A percentile compares a stretch with the other conserved stretches of the same genome.
Evolutionary conservation across 495 filamentous ascomycete genomes (phyloP).

Genomic region (Friedmanniomyces endolithicus): DNA sequence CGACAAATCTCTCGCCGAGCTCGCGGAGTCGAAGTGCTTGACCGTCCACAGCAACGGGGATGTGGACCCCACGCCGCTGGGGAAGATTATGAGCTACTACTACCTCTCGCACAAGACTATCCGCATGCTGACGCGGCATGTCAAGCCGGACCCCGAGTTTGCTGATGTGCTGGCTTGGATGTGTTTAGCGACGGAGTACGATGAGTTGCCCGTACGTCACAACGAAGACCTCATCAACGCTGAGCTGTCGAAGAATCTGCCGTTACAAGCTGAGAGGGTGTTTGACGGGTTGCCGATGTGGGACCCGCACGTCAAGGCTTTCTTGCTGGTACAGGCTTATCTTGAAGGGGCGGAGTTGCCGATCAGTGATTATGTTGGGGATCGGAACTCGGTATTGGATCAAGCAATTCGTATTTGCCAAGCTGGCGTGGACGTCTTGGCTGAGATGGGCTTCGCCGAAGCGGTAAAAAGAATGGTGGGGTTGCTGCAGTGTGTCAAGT

Average conservation of each 20-base stretch:
- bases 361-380: slow-evolving; percentile 93
- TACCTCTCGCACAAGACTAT: slow-evolving; percentile 96
- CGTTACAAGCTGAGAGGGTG: slow-evolving; percentile 53
- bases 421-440: slow-evolving; percentile 82
- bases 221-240: slow-evolving; percentile 98
- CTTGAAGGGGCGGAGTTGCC: slow-evolving; percentile 86
- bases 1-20: slow-evolving; percentile 65
- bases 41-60: slow-evolving; percentile 73
- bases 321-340: slow-evolving; percentile 84
- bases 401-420: slow-evolving; percentile 92
- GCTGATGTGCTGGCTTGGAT: slow-evolving; percentile 86
- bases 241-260: slow-evolving; percentile 71
- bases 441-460: slow-evolving; percentile 72
- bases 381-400: slow-evolving; percentile 71
- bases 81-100: slow-evolving; percentile 99
- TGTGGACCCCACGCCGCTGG: slow-evolving; percentile 74
- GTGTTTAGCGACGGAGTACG: slow-evolving; percentile 86
- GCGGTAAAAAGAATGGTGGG: slow-evolving; percentile 67
- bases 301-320: slow-evolving; percentile 97
- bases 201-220: slow-evolving; percentile 95
- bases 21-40: slow-evolving; percentile 74
- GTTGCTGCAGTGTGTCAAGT: slow-evolving; percentile 83
- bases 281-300: slow-evolving; percentile 65
- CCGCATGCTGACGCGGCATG: slow-evolving; percentile 61
- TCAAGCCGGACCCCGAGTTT: slow-evolving; percentile 66